Conservation (phyloP, 257 asterid species). For the Perilla frutescens region DNA sequence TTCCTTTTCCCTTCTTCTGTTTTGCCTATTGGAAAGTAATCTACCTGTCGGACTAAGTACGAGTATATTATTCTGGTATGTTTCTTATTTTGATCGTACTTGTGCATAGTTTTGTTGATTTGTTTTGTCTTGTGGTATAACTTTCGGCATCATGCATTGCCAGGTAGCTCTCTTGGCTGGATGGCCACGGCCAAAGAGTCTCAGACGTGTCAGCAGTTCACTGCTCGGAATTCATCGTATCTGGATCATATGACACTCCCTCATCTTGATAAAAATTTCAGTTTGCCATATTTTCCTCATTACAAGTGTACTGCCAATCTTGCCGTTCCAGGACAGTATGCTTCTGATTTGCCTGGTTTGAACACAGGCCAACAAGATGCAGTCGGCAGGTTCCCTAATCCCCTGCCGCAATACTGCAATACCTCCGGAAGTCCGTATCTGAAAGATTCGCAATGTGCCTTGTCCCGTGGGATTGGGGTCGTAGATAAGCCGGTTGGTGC, state of each 20-base stretch:
- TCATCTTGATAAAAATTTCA: slow-evolving; percentile 45
- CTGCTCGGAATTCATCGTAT: slow-evolving; percentile 52
- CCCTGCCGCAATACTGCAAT: slow-evolving; percentile 33
- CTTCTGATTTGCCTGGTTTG: slow-evolving; percentile 40
- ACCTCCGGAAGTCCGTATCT: slow-evolving; percentile 31
- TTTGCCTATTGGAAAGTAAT: slow-evolving; percentile 41
- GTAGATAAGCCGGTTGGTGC: slow-evolving; percentile 39
- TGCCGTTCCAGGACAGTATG: slow-evolving; percentile 40
- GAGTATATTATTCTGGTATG: slow-evolving; percentile 54
- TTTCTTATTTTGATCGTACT: slow-evolving; percentile 9
- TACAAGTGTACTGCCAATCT: slow-evolving; percentile 44
- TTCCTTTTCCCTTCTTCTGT: slow-evolving; percentile 40
- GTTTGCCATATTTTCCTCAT: slow-evolving; percentile 45
- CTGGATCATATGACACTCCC: slow-evolving; percentile 50
- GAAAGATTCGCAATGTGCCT: slow-evolving; percentile 36
- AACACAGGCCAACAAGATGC: slow-evolving; percentile 41
- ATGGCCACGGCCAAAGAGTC: slow-evolving; percentile 62
- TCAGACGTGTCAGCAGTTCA: slow-evolving; percentile 50
- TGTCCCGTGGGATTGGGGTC: slow-evolving; percentile 37
- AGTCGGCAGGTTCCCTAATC: slow-evolving; percentile 38
- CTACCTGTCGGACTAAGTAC: slow-evolving; percentile 43
- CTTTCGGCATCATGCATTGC: slow-evolving; percentile 16
- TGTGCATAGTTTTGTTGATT: slow-evolving; percentile 37
- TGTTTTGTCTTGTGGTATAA: slow-evolving; percentile 31
- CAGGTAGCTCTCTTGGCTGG: slow-evolving; percentile 58